phyloP scores from a whole-genome alignment of 352 stramenopile species.

The Pythium folliculosum region DNA sequence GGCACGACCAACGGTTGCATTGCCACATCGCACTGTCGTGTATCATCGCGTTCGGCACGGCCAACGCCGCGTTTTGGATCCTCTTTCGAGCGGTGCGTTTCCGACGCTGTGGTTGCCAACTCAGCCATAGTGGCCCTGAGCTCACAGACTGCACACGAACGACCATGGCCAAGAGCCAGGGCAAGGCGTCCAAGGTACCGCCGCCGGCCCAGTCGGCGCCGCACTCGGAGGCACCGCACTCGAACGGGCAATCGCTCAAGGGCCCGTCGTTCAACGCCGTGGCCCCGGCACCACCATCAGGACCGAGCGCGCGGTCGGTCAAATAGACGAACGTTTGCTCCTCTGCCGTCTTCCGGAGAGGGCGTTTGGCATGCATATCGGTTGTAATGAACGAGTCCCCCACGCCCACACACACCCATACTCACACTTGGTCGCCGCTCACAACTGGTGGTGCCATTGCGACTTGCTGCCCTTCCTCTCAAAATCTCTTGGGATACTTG shows the following conservation, averaged over 20 bases:
- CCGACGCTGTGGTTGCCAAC: background rate
- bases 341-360: no score
- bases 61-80: slow-evolving; percentile 72
- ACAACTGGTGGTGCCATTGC: background rate
- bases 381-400: no score
- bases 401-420: no score
- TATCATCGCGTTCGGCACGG: slow-evolving; percentile 60
- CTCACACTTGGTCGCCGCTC: no score
- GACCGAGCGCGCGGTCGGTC: background rate
- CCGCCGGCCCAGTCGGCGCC: slow-evolving; percentile 2
- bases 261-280: slow-evolving; percentile 16
- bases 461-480: no score
- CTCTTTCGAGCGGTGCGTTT: slow-evolving; percentile 54
- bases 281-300: background rate
- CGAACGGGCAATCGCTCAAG: slow-evolving; percentile 3
- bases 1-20: no score
- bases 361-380: no score
- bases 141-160: no score
- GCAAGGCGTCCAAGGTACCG: slow-evolving; percentile 17
- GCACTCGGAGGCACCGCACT: slow-evolving; percentile 4
- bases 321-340: slow-evolving; percentile 3
- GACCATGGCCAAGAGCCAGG: slow-evolving; percentile 20
- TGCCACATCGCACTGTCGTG: slow-evolving; percentile 49
- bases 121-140: background rate
- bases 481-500: no score